phyloP scores from a whole-genome alignment of 1,284 basidiomycete genomes.

The Hortiboletus rubellus region DNA sequence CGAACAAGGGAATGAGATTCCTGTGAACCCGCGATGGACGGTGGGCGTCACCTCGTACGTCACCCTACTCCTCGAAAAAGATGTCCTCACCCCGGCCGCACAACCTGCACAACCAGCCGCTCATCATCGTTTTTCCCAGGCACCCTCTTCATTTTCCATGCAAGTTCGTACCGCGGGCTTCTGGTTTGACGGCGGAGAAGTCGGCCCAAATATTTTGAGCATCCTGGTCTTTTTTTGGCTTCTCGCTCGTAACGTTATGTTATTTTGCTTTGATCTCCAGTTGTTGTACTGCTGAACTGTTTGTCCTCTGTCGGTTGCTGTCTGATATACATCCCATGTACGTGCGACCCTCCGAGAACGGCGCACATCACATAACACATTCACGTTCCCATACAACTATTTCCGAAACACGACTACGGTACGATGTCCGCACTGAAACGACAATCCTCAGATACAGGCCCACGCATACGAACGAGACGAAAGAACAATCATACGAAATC shows the following conservation, averaged over 20 bases:
- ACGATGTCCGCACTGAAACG: not conserved
- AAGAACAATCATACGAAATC: not conserved
- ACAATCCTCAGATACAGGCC: not conserved
- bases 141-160: conserved; percentile 31
- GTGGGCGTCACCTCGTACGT: conserved; percentile 32
- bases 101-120: not conserved
- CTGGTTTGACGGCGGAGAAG: conserved; percentile 21
- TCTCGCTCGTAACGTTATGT: not conserved
- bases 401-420: not conserved
- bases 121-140: conserved; percentile 6
- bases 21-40: conserved; percentile 27
- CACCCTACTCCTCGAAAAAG: no score
- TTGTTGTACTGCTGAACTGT: not conserved
- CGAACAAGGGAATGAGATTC: conserved; percentile 28
- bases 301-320: not conserved
- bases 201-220: conserved; percentile 21
- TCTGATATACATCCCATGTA: not conserved
- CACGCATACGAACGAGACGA: not conserved
- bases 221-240: not conserved
- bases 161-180: conserved; percentile 23
- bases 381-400: not conserved
- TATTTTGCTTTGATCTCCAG: not conserved
- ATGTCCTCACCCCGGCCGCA: no score
- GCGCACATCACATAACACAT: not conserved
- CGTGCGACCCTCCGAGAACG: not conserved